These are phyloP conservation scores for Kandelia obovata DNA, from an alignment of 345 rosid species.

Conservation along the genomic window DNA sequence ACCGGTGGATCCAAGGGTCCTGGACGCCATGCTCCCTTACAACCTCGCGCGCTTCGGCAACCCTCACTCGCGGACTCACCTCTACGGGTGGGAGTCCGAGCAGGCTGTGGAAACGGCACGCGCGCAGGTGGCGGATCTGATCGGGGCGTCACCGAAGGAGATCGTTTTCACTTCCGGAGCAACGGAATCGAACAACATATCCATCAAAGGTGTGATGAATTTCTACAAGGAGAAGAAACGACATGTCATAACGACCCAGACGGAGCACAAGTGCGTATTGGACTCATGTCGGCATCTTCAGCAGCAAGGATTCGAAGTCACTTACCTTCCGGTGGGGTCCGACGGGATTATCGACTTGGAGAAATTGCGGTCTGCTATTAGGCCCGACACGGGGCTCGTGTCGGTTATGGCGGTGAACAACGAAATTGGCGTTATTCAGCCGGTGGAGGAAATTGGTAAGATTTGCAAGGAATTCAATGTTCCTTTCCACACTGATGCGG, in stretches of 20 bases:
- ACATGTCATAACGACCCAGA: conserved; percentile 87
- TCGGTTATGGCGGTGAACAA: conserved; percentile 96
- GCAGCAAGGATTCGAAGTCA: conserved; percentile 89
- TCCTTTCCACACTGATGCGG: conserved; percentile 91
- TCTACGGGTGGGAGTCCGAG: conserved; percentile 97
- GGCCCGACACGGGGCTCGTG: conserved; percentile 79
- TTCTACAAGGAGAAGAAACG: conserved; percentile 85
- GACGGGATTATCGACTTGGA: conserved; percentile 81
- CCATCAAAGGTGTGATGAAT: conserved; percentile 86
- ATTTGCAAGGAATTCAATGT: conserved; percentile 75
- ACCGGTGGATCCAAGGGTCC: conserved; percentile 84
- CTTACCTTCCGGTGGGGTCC: conserved; percentile 65
- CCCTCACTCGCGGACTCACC: conserved; percentile 96
- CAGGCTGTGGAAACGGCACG: conserved; percentile 81
- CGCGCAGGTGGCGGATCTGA: conserved; percentile 60
- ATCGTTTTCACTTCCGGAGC: conserved; percentile 92
- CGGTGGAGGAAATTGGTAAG: conserved; percentile 81
- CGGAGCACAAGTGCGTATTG: conserved; percentile 94
- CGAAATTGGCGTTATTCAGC: conserved; percentile 93
- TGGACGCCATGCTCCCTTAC: conserved; percentile 83
- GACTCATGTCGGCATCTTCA: conserved; percentile 94
- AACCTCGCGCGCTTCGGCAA: conserved; percentile 67
- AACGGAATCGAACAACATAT: conserved; percentile 84
- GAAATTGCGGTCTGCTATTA: conserved; percentile 50
- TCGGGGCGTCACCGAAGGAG: conserved; percentile 89